phyloP scores from a whole-genome alignment of 73 alveolate genomes.

The Symbiodinium natans region DNA sequence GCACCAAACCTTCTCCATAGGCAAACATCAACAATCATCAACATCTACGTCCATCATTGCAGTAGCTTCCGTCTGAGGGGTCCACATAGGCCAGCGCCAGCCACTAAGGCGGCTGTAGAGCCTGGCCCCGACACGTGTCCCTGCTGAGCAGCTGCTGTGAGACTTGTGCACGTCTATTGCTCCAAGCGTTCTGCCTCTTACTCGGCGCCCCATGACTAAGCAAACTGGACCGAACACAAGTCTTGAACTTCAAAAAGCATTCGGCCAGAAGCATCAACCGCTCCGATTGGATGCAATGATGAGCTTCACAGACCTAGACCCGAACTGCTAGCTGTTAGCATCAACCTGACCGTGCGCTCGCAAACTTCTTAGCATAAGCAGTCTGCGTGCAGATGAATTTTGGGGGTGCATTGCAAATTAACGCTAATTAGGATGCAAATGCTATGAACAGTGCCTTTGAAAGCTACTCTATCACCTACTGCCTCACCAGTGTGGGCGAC shows the following conservation, averaged over 20 bases:
- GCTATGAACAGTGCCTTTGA: no score
- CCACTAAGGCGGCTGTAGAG: constrained; percentile 37
- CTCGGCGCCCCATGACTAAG: constrained; percentile 58
- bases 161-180: neutral
- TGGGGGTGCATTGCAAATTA: neutral
- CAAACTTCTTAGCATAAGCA: neutral
- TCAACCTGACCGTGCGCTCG: no score
- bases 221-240: neutral
- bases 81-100: constrained; percentile 55
- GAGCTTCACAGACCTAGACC: no score
- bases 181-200: constrained; percentile 22
- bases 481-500: no score
- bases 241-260: neutral
- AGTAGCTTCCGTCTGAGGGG: neutral
- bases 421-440: neutral
- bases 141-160: neutral
- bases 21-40: no score
- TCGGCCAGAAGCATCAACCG: no score
- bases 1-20: neutral
- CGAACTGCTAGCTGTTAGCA: no score
- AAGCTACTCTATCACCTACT: no score
- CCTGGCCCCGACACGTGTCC: neutral
- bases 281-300: no score
- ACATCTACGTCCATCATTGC: no score
- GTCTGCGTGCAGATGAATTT: neutral